A percentile compares a stretch with the other conserved stretches of the same genome.
phyloP scores from a whole-genome alignment of 2,329 filamentous ascomycete species.

The Zymoseptoria passerinii region DNA sequence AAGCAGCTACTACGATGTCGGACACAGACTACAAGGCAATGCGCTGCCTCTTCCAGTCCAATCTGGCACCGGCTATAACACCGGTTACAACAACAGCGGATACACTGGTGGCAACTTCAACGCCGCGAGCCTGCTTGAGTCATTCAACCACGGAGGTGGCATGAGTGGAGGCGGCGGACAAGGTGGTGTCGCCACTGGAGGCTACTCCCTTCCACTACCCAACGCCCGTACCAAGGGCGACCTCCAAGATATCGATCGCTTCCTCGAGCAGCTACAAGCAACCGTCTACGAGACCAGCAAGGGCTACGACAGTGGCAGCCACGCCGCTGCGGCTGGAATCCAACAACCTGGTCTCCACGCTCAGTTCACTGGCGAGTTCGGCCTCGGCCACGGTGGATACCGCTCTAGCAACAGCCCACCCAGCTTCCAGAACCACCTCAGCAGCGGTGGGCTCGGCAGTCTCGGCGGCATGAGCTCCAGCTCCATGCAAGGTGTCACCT shows the following conservation, averaged over 20 bases:
- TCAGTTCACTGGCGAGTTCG: slow-evolving; percentile 32
- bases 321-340: slow-evolving; percentile 69
- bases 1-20: slow-evolving; percentile 81
- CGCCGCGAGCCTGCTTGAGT: slow-evolving; percentile 28
- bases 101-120: slow-evolving; percentile 23
- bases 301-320: slow-evolving; percentile 68
- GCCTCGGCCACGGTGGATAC: slow-evolving; percentile 46
- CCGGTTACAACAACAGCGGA: slow-evolving; percentile 28
- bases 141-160: slow-evolving; percentile 24
- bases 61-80: slow-evolving; percentile 31
- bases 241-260: slow-evolving; percentile 84
- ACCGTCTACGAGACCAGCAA: slow-evolving; percentile 86
- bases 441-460: slow-evolving; percentile 24
- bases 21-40: slow-evolving; percentile 73
- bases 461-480: slow-evolving; percentile 34
- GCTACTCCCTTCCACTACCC: slow-evolving; percentile 80
- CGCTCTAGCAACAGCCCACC: slow-evolving; percentile 53
- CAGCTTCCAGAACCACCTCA: slow-evolving; percentile 23
- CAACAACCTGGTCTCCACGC: slow-evolving; percentile 66
- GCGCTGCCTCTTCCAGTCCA: slow-evolving; percentile 37
- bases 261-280: slow-evolving; percentile 90
- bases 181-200: slow-evolving; percentile 58
- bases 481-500: slow-evolving; percentile 29
- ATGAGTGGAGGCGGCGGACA: slow-evolving; percentile 38
- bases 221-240: slow-evolving; percentile 91